Evolutionary conservation across 2,329 filamentous ascomycete species (phyloP).

Genomic region (Colletotrichum paranaense): DNA sequence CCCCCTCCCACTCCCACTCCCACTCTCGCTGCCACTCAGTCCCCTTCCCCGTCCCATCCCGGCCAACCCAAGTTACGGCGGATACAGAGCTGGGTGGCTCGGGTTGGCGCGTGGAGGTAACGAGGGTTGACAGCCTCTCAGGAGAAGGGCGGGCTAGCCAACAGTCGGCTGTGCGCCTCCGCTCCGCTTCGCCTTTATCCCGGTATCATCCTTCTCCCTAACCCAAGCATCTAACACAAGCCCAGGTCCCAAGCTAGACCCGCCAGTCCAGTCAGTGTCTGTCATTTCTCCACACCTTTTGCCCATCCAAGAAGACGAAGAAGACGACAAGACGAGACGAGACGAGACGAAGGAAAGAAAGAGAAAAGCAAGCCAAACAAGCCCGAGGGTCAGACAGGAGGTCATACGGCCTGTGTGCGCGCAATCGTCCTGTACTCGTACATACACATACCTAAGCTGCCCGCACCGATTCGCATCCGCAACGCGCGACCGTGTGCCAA

Average conservation of each 20-base stretch:
- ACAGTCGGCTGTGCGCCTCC: slow-evolving; percentile 36
- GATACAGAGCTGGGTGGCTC: slow-evolving; percentile 31
- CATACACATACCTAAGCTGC: background rate
- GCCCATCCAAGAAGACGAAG: slow-evolving; percentile 8
- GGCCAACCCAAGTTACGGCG: slow-evolving; percentile 27
- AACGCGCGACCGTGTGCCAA: slow-evolving; percentile 1
- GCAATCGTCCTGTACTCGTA: background rate
- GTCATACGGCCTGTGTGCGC: background rate
- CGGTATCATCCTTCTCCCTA: slow-evolving; percentile 36
- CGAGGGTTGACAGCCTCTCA: slow-evolving; percentile 33
- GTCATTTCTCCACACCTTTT: slow-evolving; percentile 22
- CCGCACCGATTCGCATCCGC: slow-evolving; percentile 4
- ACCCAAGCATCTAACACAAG: slow-evolving; percentile 36
- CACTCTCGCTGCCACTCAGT: slow-evolving; percentile 7
- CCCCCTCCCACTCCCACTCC: background rate
- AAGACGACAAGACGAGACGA: background rate
- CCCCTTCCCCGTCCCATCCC: slow-evolving; percentile 26
- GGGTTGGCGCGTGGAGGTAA: slow-evolving; percentile 28
- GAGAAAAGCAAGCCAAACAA: background rate
- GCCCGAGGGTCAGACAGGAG: background rate
- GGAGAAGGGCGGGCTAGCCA: slow-evolving; percentile 32
- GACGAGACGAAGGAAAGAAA: slow-evolving; percentile 1
- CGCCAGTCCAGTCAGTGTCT: slow-evolving; percentile 25
- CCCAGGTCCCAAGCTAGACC: slow-evolving; percentile 34
- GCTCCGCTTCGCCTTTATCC: slow-evolving; percentile 37